Percentiles rank a stretch among this genome's conserved stretches.
phyloP scores from a whole-genome alignment of 2,329 filamentous ascomycete species.

The Phoma sp. region DNA sequence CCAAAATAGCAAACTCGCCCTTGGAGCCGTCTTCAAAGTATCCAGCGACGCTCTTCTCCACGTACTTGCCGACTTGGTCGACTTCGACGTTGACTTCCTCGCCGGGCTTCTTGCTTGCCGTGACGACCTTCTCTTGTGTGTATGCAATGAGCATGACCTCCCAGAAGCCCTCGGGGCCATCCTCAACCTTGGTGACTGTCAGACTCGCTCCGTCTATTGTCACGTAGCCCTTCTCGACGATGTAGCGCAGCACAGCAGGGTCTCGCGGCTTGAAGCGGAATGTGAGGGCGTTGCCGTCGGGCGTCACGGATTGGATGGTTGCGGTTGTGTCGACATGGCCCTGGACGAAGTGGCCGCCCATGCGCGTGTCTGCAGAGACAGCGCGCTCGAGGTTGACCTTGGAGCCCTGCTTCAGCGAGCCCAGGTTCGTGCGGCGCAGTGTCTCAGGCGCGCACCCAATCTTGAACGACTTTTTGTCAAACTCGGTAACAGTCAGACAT shows the following conservation, averaged over 20 bases:
- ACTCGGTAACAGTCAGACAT: constrained; percentile 88
- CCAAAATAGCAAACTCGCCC: constrained; percentile 57
- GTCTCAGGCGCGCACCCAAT: constrained; percentile 96
- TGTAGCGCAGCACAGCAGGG: constrained; percentile 74
- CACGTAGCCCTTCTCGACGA: constrained; percentile 96
- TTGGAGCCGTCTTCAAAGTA: constrained; percentile 70
- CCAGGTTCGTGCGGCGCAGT: constrained; percentile 93
- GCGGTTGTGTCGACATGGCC: constrained; percentile 95
- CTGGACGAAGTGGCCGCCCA: constrained; percentile 98
- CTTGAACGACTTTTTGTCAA: constrained; percentile 72
- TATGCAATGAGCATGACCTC: constrained; percentile 99
- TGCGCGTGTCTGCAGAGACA: constrained; percentile 86
- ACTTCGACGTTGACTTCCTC: constrained; percentile 92
- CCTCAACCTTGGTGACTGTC: constrained; percentile 86
- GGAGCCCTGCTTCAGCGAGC: constrained; percentile 68
- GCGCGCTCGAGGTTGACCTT: constrained; percentile 93
- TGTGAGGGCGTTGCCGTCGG: constrained; percentile 89
- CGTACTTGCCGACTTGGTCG: constrained; percentile 85
- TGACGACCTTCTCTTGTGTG: constrained; percentile 89
- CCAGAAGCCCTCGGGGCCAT: constrained; percentile 78
- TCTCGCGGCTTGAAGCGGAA: constrained; percentile 80
- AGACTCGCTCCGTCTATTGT: constrained; percentile 93
- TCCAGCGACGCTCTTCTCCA: constrained; percentile 85
- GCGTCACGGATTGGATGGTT: constrained; percentile 71
- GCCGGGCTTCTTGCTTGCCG: constrained; percentile 76